Percentiles rank a stretch among this genome's conserved stretches.
phyloP scores from a whole-genome alignment of 192 early-diverging fungal species.

The Coemansia sp. region DNA sequence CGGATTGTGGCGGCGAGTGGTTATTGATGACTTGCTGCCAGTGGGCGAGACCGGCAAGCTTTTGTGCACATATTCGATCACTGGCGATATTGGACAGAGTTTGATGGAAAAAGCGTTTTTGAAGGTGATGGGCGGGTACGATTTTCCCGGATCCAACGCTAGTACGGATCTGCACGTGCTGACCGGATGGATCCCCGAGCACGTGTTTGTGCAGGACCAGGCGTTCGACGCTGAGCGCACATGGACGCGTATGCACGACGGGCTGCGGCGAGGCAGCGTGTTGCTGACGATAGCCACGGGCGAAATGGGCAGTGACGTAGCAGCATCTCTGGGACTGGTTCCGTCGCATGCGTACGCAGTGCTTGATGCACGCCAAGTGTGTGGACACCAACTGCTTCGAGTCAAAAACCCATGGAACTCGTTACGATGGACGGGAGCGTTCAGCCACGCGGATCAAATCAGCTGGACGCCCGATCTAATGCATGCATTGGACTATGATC shows the following conservation, averaged over 20 bases:
- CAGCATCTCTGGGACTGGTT: slow-evolving; percentile 71
- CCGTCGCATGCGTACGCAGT: slow-evolving; percentile 91
- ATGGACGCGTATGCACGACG: slow-evolving; percentile 74
- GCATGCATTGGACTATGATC: slow-evolving; percentile 71
- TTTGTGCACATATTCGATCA: slow-evolving; percentile 86
- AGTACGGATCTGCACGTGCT: slow-evolving; percentile 87
- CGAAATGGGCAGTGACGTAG: slow-evolving; percentile 64
- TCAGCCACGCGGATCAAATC: slow-evolving; percentile 62
- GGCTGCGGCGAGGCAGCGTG: slow-evolving; percentile 68
- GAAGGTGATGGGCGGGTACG: slow-evolving; percentile 95
- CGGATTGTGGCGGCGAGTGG: slow-evolving; percentile 77
- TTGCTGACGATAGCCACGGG: slow-evolving; percentile 87
- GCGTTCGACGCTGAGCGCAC: slow-evolving; percentile 63
- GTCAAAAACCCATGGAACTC: slow-evolving; percentile 95
- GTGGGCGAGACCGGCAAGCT: slow-evolving; percentile 67
- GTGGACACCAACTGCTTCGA: slow-evolving; percentile 67
- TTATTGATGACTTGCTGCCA: slow-evolving; percentile 87
- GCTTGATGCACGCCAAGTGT: slow-evolving; percentile 62
- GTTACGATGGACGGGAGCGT: slow-evolving; percentile 80
- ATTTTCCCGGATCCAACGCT: slow-evolving; percentile 92
- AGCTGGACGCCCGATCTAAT: slow-evolving; percentile 74
- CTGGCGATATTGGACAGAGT: slow-evolving; percentile 56
- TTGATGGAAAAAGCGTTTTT: slow-evolving; percentile 95
- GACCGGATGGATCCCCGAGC: slow-evolving; percentile 94
- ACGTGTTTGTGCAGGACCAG: slow-evolving; percentile 75